Evolutionary conservation across 495 filamentous ascomycete genomes (phyloP), one percentile per base, ranked within the genome.

Genomic region (Chaetomium tenue): DNA sequence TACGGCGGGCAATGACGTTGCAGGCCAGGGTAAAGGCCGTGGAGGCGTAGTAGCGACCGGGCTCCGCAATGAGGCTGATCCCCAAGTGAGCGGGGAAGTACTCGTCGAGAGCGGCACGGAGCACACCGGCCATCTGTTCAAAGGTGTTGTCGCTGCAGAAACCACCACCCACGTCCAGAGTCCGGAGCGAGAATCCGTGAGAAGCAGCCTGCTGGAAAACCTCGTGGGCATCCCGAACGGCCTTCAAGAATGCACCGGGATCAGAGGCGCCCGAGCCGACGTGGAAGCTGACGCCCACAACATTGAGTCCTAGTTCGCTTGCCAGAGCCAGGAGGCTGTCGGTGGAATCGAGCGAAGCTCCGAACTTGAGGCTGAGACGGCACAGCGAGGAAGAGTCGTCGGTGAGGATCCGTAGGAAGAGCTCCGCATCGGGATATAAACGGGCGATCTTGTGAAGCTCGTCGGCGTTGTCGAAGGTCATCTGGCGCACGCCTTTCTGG

Each of bases 391-490:
- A 91, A 20, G 94, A 96, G 73, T 99, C 94, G 75, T 99, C 94
- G 25, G 94, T 98, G 65, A 92, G 78, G 74, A 99, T 97, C 65
- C 94, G 92, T 40, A 99, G 83, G 79, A 90, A 92, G 16, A 98
- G 86, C 78, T 96, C 90, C 40, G 94, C 94, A 25, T 86, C 87
- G 13, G 94, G 95, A 72, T 85, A 97, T 65, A 91, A 83, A 67
- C 90, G 86, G 74, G 95, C 93, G 77, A 95, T 94, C 83, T 99
- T 98, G 84, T 93, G 91, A 40, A 99, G 85, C 81, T 99, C 95
- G 72, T 98, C 94, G 66, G 91, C 87, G 70, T 98, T 97, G 81
- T 99, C 94, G 70, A 98, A 97, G 13, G 94, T 98, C 92, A 99
- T 98, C 82, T 96, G 92, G 80, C 91, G 95, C 70, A 99, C 93